Base-by-base conservation (phyloP, 805 yeast genomes). In the Danielozyma ontarioensis region DNA sequence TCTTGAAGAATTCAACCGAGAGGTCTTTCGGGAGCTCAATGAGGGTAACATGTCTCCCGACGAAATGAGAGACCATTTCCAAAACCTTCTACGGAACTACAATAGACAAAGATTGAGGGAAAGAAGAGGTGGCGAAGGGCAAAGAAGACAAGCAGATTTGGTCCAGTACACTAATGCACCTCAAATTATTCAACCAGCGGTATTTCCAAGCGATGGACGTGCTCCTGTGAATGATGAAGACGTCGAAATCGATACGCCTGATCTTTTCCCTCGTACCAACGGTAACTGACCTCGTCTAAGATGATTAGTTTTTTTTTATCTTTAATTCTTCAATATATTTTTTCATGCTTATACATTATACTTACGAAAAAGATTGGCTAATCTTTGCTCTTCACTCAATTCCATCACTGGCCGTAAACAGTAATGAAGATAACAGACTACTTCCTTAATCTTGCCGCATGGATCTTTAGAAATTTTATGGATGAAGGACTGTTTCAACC, bases 101-200 rank as follows among this genome's bases (percentile, higher is more conserved):
- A 58, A 56, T 28, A 59, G 52, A 24, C 53, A 49, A 29, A 41
- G 59, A n/a, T 21, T 31, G 14, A 28, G 26, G 15, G 43, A 39
- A 21, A 31, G 33, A 13, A 17, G 13, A 15, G 26, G 16, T 24
- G 19, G 15, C 32, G 31, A n/a, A 29, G 25, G 14, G 18, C 17
- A n/a, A 29, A 31, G 12, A 42, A 43, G 25, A 22, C 31, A 15
- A 31, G 7, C 13, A 28, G 29, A 26, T 33, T 26, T 24, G 25
- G 15, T 4, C 21, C 21, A 13, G 33, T 28, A 21, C 27, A 25
- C 16, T 34, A 27, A 64, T 43, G 70, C 70, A 3, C 71, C 71
- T 1, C 70, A 63, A 26, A 59, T 64, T 8, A 44, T 45, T 13
- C 72, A 64, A 38, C 68, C 66, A 4, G 60, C 70, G 12, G 67